phyloP scores from a whole-genome alignment of 2,329 filamentous ascomycete species.

The Onygenales sp. region DNA sequence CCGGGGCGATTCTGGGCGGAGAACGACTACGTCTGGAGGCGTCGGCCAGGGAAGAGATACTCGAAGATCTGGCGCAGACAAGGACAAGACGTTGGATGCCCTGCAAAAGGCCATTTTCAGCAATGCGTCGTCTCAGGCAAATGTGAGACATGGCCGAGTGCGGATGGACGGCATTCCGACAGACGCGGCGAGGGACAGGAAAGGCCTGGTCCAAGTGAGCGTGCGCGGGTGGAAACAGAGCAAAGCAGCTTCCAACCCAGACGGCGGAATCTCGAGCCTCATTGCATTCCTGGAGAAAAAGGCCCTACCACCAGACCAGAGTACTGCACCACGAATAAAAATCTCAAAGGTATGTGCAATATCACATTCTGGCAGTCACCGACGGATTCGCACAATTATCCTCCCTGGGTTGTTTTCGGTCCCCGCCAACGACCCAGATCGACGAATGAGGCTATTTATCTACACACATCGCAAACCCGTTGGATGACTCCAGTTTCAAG shows the following conservation, averaged over 20 bases:
- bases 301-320: conserved; percentile 44
- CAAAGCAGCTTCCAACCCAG: conserved; percentile 56
- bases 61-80: conserved; percentile 10
- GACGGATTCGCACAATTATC: conserved; percentile 26
- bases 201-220: conserved; percentile 26
- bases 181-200: conserved; percentile 4
- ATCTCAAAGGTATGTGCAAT: conserved; percentile 68
- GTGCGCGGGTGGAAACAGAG: conserved; percentile 58
- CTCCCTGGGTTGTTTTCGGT: conserved; percentile 31
- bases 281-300: conserved; percentile 64
- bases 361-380: conserved; percentile 31
- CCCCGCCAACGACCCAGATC: conserved; percentile 36
- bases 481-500: conserved; percentile 31
- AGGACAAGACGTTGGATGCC: conserved; percentile 22
- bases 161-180: conserved; percentile 17
- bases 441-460: conserved; percentile 27
- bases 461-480: conserved; percentile 23
- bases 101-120: conserved; percentile 28
- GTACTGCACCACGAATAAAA: conserved; percentile 44
- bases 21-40: conserved; percentile 10
- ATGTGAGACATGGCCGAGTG: conserved; percentile 29
- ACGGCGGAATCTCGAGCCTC: conserved; percentile 57
- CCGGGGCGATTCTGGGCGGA: conserved; percentile 22
- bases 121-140: conserved; percentile 24
- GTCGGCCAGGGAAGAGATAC: conserved; percentile 18